Conservation (phyloP, 2,329 filamentous ascomycete genomes). For the Fusarium hainanense region DNA sequence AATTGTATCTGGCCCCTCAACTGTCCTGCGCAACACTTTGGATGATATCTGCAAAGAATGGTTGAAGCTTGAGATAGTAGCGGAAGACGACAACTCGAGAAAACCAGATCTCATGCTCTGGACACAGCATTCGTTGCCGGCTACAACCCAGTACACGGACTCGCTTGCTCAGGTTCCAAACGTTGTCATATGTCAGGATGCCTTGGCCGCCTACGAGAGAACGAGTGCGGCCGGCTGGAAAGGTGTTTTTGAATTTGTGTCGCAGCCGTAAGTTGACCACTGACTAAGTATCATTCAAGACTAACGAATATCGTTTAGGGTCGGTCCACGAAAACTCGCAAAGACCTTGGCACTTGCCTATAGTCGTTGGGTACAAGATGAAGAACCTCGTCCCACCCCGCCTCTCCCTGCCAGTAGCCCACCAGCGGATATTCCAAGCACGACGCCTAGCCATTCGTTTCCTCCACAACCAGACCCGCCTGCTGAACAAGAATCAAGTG, state of each 20-base stretch:
- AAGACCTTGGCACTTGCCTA: neutral
- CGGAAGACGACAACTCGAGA: neutral
- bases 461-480: neutral
- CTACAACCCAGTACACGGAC: neutral
- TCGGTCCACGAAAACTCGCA: conserved; percentile 1
- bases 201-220: neutral
- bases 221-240: neutral
- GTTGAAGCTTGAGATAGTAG: neutral
- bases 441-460: neutral
- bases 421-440: neutral
- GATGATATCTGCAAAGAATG: neutral
- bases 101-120: neutral
- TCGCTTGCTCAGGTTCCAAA: neutral
- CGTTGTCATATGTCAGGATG: neutral
- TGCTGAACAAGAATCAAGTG: neutral
- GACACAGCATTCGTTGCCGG: neutral
- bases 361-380: neutral
- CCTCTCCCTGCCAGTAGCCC: neutral
- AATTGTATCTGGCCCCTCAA: neutral
- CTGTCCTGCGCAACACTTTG: neutral
- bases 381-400: neutral
- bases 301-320: neutral
- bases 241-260: conserved; percentile 6
- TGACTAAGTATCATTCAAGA: no score
- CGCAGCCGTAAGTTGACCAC: neutral